A percentile compares a stretch with the other conserved stretches of the same genome.
phyloP scores from a whole-genome alignment of 176 grass and related monocot genomes.

The Cenchrus americanus region DNA sequence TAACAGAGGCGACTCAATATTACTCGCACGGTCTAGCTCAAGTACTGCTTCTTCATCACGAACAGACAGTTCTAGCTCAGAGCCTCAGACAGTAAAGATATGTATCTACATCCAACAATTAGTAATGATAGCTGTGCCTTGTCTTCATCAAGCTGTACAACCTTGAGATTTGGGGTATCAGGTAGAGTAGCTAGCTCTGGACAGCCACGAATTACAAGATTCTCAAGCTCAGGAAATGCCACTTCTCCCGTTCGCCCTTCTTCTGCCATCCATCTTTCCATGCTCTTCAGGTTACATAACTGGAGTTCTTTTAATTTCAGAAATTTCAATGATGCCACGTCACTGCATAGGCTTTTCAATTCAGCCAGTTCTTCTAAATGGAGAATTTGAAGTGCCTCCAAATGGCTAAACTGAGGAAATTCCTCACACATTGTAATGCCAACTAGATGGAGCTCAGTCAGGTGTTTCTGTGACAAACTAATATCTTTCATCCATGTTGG shows the following conservation, averaged over 20 bases:
- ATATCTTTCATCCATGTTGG: slow-evolving; percentile 21
- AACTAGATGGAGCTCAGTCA: slow-evolving; percentile 6
- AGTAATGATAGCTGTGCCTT: neutral
- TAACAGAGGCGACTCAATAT: neutral
- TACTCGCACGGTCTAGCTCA: no score
- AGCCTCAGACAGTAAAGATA: neutral
- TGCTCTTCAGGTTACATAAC: neutral
- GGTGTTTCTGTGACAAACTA: neutral
- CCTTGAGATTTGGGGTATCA: slow-evolving; percentile 6
- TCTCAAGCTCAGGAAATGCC: slow-evolving; percentile 27
- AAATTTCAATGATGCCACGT: neutral
- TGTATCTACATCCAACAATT: neutral
- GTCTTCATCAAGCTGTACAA: neutral
- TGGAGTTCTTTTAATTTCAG: neutral
- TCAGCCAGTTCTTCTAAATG: slow-evolving; percentile 2
- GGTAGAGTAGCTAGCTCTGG: slow-evolving; percentile 31
- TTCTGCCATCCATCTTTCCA: neutral
- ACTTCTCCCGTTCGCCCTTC: neutral
- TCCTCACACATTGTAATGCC: neutral
- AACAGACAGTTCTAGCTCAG: rapidly evolving
- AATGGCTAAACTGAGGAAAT: slow-evolving; percentile 8
- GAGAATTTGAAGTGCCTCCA: slow-evolving; percentile 17
- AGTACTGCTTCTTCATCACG: neutral
- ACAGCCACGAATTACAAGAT: neutral
- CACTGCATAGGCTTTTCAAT: neutral